A percentile compares a stretch with the other conserved stretches of the same genome.
Evolutionary conservation across 306 rosid species (phyloP).

Genomic region (Prunus mume): DNA sequence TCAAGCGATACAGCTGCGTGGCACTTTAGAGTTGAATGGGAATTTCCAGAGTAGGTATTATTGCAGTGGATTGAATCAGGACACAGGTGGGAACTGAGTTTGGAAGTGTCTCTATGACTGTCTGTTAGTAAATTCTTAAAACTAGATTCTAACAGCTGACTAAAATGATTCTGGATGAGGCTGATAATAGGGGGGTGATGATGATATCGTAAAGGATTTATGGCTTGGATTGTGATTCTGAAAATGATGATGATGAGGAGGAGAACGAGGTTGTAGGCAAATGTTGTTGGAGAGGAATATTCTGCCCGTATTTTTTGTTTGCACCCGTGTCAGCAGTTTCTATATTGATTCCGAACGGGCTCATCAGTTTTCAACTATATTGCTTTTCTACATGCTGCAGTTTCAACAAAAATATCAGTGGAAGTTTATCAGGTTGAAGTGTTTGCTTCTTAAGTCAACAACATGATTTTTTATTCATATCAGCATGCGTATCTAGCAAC

Average conservation of each 20-base stretch:
- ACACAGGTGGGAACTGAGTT: not conserved
- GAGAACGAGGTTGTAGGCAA: not conserved
- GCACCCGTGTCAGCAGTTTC: not conserved
- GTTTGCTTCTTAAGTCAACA: not conserved
- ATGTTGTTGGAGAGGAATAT: not conserved
- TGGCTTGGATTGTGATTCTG: not conserved
- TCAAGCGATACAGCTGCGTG: not conserved
- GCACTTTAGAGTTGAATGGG: not conserved
- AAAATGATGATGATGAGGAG: not conserved
- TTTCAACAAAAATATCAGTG: not conserved
- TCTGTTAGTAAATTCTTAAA: not conserved
- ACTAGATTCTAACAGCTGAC: not conserved
- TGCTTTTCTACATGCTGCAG: not conserved
- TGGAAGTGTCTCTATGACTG: not conserved
- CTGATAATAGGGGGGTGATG: not conserved
- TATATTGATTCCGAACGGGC: not conserved
- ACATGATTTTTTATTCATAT: not conserved
- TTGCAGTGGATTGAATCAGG: not conserved
- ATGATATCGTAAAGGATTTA: not conserved
- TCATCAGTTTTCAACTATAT: not conserved
- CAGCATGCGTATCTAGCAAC: too few relatives aligned
- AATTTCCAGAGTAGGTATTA: not conserved
- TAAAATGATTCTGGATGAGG: not conserved
- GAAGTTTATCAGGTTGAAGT: not conserved
- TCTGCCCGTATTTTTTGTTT: not conserved